phyloP scores from a whole-genome alignment of 768 basidiomycete genomes.

The Kwoniella pini region DNA sequence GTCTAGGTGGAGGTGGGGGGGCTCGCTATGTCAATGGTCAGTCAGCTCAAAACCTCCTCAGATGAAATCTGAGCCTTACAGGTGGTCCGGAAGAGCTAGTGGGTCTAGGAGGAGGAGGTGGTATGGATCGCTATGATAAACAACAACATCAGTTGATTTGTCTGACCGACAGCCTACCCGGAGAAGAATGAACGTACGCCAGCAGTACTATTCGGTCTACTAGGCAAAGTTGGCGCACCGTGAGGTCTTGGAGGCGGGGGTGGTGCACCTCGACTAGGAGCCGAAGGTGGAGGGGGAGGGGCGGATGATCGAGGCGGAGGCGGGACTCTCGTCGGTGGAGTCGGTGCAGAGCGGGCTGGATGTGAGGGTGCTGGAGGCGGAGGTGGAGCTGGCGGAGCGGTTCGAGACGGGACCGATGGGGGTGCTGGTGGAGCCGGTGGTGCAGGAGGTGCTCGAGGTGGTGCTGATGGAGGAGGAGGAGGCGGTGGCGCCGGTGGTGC shows the following conservation, averaged over 20 bases:
- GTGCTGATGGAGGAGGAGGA: conserved; percentile 32
- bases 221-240: conserved; percentile 20
- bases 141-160: background rate
- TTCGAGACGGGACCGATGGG: conserved; percentile 40
- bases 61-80: background rate
- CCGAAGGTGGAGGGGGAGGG: conserved; percentile 21
- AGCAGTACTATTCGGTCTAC: conserved; percentile 16
- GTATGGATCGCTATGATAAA: conserved; percentile 13
- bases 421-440: conserved; percentile 28
- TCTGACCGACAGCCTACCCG: background rate
- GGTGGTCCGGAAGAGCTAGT: conserved; percentile 13
- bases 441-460: conserved; percentile 39
- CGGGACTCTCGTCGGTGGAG: conserved; percentile 51
- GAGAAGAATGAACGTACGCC: conserved; percentile 11
- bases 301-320: conserved; percentile 24
- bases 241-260: conserved; percentile 21
- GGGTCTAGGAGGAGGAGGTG: conserved; percentile 25
- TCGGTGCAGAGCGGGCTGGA: conserved; percentile 27
- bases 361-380: conserved; percentile 43
- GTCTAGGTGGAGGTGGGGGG: conserved; percentile 39
- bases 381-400: conserved; percentile 22
- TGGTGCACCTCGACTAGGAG: conserved; percentile 14
- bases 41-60: background rate
- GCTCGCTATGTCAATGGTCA: conserved; percentile 10
- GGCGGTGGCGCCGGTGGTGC: conserved; percentile 52